Evolutionary conservation across 2,329 filamentous ascomycete species (phyloP), one percentile per base, ranked within the genome.

Genomic region (Chaetomiaceae sp.): DNA sequence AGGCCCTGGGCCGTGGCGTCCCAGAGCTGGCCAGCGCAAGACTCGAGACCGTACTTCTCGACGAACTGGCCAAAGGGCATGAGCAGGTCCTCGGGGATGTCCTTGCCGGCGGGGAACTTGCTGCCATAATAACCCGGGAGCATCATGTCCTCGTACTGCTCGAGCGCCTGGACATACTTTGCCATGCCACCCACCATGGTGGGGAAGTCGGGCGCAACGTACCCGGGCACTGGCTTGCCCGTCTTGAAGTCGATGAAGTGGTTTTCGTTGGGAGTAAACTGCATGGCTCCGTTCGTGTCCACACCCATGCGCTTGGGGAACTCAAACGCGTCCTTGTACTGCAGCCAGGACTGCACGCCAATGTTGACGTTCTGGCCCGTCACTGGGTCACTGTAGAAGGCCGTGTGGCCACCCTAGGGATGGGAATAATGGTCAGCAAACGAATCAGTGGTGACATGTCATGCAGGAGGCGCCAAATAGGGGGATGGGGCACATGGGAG

Each of bases 101-200:
- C 30, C 30, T 6, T 10, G 30, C 35, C 2, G 48, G 44, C 23
- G 2, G 59, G 59, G 37, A 60, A 57, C 40, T 58, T 54, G 53
- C n/a, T n/a, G n/a, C n/a, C n/a, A n/a, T n/a, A 55, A 58, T 51
- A 53, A 59, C 56, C 56, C 2, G 59, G 58, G 34, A 56, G 46
- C 19, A 59, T n/a, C 45, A 60, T 56, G 30, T 55, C 48, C 41
- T 60, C 54, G 40, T 55, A 61, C 13, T 45, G 33, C 19, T 51
- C 45, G 30, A 51, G 30, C n/a, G 51, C 46, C 25, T 48, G 54
- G 30, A 58, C 43, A 43, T 55, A 59, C 20, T 44, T 21, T 9
- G 47, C 44, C 21, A 59, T 44, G 1, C 58, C 58, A 0, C 40
- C 33, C 7, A 48, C 45, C 45, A 45, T 40, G 19, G 30, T 37